A percentile compares a stretch with the other conserved stretches of the same genome.
These are phyloP conservation scores for Amauroascus verrucosus DNA, from an alignment of 2,329 filamentous ascomycete species.

Conservation along the genomic window DNA sequence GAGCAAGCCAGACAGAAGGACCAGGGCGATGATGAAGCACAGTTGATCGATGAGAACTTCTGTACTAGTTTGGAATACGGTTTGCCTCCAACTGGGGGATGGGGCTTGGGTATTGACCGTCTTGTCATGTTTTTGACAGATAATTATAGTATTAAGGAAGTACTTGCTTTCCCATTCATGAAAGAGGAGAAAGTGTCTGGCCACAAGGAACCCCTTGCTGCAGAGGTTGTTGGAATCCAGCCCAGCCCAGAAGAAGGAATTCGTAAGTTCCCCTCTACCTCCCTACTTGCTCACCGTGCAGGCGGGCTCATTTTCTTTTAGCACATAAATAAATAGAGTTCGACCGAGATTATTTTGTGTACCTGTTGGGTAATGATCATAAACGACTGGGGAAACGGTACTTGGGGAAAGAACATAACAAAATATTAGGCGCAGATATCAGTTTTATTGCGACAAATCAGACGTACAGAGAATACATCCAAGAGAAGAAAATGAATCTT, in stretches of 20 bases:
- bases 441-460: background rate
- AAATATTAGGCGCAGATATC: background rate
- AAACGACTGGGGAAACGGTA: background rate
- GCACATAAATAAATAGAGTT: slow-evolving; percentile 13
- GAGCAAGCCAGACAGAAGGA: slow-evolving; percentile 95
- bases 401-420: background rate
- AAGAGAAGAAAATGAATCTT: background rate
- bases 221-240: slow-evolving; percentile 53
- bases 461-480: slow-evolving; percentile 4
- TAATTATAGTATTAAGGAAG: slow-evolving; percentile 93
- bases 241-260: slow-evolving; percentile 53
- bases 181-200: slow-evolving; percentile 60
- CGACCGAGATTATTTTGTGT: background rate
- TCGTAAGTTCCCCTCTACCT: slow-evolving; percentile 30
- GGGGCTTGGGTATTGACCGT: slow-evolving; percentile 92
- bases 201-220: slow-evolving; percentile 40
- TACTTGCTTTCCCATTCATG: slow-evolving; percentile 95
- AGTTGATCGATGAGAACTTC: slow-evolving; percentile 93
- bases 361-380: background rate
- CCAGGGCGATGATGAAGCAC: slow-evolving; percentile 93
- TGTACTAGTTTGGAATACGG: slow-evolving; percentile 81
- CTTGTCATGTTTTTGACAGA: slow-evolving; percentile 93
- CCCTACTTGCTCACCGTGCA: slow-evolving; percentile 1
- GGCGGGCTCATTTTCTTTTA: slow-evolving; percentile 3
- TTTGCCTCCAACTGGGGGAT: slow-evolving; percentile 87